These are phyloP conservation scores for Dryas alaskensis DNA, from an alignment of 306 rosid species.

Conservation along the genomic window DNA sequence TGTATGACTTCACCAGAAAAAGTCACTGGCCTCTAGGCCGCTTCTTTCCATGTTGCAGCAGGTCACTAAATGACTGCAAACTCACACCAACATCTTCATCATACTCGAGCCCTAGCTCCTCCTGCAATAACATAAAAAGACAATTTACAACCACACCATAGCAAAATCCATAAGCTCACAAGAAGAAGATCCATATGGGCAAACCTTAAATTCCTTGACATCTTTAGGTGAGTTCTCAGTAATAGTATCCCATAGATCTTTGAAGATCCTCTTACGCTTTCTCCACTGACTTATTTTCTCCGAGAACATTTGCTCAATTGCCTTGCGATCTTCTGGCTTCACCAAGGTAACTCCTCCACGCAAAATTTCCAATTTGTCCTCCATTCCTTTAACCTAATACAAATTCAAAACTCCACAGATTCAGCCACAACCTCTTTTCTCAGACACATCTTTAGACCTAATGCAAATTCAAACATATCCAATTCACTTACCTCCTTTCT, in stretches of 20 bases:
- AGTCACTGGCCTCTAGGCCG: slow-evolving; percentile 53
- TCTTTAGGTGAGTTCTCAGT: slow-evolving; percentile 88
- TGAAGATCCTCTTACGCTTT: slow-evolving; percentile 86
- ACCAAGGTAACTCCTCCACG: slow-evolving; percentile 83
- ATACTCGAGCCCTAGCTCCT: slow-evolving; percentile 83
- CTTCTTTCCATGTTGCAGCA: slow-evolving; percentile 59
- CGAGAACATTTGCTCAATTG: slow-evolving; percentile 41
- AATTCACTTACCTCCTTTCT: slow-evolving; percentile 59
- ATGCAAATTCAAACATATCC: slow-evolving; percentile 22
- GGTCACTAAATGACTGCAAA: slow-evolving; percentile 61
- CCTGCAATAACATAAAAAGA: slow-evolving; percentile 43
- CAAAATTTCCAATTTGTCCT: slow-evolving; percentile 57
- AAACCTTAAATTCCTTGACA: slow-evolving; percentile 79
- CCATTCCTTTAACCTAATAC: slow-evolving; percentile 70
- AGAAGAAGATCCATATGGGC: slow-evolving; percentile 8
- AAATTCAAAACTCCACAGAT: slow-evolving; percentile 25
- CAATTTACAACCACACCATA: slow-evolving; percentile 6
- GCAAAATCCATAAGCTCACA: slow-evolving; percentile 1
- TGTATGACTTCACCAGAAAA: slow-evolving; percentile 21
- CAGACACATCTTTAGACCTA: slow-evolving; percentile 9
- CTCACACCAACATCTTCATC: slow-evolving; percentile 75
- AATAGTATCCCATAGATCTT: slow-evolving; percentile 85
- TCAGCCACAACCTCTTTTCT: slow-evolving; percentile 12
- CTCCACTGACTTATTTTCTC: slow-evolving; percentile 79
- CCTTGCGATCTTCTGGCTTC: slow-evolving; percentile 83